Evolutionary conservation across 306 rosid genomes (phyloP).

Genomic region (Benincasa hispida): DNA sequence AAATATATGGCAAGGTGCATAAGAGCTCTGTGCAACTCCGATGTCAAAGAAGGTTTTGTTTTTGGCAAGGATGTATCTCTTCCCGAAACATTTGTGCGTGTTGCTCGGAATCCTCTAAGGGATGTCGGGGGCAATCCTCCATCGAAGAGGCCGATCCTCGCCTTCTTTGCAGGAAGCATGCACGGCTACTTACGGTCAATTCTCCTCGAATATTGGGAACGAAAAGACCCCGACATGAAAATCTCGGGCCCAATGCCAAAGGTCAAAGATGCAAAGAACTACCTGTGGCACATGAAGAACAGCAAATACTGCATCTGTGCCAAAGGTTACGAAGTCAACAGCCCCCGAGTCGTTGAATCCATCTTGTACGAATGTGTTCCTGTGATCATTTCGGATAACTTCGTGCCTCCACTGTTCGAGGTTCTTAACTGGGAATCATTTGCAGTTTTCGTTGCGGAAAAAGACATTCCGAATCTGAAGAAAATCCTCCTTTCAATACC

Average conservation of each 20-base stretch:
- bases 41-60: slow-evolving; percentile 69
- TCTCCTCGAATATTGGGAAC: slow-evolving; percentile 63
- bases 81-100: slow-evolving; percentile 60
- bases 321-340: slow-evolving; percentile 87
- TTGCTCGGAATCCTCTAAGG: slow-evolving; percentile 45
- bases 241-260: slow-evolving; percentile 45
- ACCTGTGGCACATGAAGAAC: slow-evolving; percentile 53
- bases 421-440: slow-evolving; percentile 85
- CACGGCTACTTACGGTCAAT: slow-evolving; percentile 75
- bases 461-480: slow-evolving; percentile 67
- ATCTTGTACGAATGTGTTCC: slow-evolving; percentile 77
- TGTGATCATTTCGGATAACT: slow-evolving; percentile 87
- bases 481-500: slow-evolving; percentile 61
- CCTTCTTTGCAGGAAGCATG: slow-evolving; percentile 78
- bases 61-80: slow-evolving; percentile 88
- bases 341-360: slow-evolving; percentile 86
- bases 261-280: slow-evolving; percentile 43
- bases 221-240: slow-evolving; percentile 84
- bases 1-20: slow-evolving; percentile 51
- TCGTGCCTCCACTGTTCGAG: slow-evolving; percentile 80
- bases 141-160: slow-evolving; percentile 53
- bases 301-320: slow-evolving; percentile 93
- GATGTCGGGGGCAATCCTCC: slow-evolving; percentile 66
- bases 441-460: slow-evolving; percentile 68
- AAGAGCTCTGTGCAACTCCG: slow-evolving; percentile 89